Evolutionary conservation across 2,329 filamentous ascomycete species (phyloP).

Genomic region (Diaporthe sp.): DNA sequence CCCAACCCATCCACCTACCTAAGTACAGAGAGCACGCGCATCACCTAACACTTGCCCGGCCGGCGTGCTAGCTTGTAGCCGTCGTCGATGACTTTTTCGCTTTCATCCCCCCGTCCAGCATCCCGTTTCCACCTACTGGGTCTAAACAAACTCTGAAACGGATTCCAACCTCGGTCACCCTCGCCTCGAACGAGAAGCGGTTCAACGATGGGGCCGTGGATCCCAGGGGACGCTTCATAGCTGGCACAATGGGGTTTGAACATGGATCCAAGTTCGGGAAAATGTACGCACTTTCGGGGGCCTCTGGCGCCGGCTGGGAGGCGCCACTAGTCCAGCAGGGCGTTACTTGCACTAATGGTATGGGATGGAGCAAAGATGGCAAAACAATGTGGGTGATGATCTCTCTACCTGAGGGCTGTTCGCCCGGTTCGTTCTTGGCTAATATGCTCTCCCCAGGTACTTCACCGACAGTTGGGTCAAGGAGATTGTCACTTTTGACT

Average conservation of each 20-base stretch:
- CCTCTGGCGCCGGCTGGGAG: neutral
- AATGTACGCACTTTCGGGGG: neutral
- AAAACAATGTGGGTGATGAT: neutral
- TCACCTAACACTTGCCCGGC: neutral
- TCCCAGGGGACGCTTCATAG: neutral
- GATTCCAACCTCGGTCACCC: neutral
- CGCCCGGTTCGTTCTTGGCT: neutral
- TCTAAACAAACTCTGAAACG: neutral
- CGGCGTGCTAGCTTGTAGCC: neutral
- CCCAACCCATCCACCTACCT: too few relatives aligned
- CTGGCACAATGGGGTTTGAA: neutral
- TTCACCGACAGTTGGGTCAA: conserved; percentile 1
- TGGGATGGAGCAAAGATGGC: neutral
- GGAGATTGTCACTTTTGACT: neutral
- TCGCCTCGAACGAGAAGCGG: neutral
- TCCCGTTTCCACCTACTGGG: neutral
- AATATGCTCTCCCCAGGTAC: neutral
- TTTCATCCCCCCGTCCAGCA: neutral
- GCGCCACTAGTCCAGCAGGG: neutral
- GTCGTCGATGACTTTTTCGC: neutral
- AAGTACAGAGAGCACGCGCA: neutral
- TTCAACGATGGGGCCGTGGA: neutral
- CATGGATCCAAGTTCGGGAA: conserved; percentile 1
- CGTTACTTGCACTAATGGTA: neutral
- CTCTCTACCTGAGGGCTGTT: neutral